Base-by-base conservation (phyloP, 164 flowering plant species). In the Saururus chinensis region DNA sequence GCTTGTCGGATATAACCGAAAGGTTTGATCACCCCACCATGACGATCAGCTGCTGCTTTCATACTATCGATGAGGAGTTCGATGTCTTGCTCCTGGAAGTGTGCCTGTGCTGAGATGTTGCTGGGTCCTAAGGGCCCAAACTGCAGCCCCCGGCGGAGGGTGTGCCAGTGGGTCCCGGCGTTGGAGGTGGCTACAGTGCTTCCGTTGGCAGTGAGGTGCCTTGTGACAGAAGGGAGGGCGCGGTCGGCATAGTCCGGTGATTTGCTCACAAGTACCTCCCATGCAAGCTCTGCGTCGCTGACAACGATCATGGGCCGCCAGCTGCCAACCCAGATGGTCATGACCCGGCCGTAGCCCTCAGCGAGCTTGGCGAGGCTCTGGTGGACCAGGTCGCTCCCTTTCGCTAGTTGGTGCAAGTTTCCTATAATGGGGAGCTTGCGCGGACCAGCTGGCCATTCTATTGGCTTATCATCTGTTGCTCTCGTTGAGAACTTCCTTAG, bases 261-360 rank as follows among this genome's bases (percentile, higher is more conserved):
- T 25, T 53, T 62, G 57, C 4, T 30, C 17, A 62, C 64, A 7
- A 62, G 64, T 41, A 62, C 57, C 57, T 62, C 64, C 64, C 64
- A 62, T 19, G 64, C 64, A 16, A 62, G 64, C 25, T 62, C 48
- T 24, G 52, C 37, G 52, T 62, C 57, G 57, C 57, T 51, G 11
- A 62, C 64, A 3, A 62, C 57, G 35, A 62, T 62, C 12, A 48
- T 35, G 9, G 64, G 64, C 8, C 21, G 42, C 48, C 45, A 35
- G 57, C 64, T 62, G 9, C 57, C 57, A 7, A 62, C 0, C 64
- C 64, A 53, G 24, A 62, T 35, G 14, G 64, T 62, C 64, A 62
- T 62, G 45, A 21, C 9, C 24, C 45, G 42, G 8, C 64, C 64
- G 21, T 62, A 19, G 12, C 8, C 11, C 14, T 37, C 57, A 12